A percentile compares a stretch with the other conserved stretches of the same genome.
Evolutionary conservation across 2,329 filamentous ascomycete genomes (phyloP).

Genomic region (Neonectria magnoliae): DNA sequence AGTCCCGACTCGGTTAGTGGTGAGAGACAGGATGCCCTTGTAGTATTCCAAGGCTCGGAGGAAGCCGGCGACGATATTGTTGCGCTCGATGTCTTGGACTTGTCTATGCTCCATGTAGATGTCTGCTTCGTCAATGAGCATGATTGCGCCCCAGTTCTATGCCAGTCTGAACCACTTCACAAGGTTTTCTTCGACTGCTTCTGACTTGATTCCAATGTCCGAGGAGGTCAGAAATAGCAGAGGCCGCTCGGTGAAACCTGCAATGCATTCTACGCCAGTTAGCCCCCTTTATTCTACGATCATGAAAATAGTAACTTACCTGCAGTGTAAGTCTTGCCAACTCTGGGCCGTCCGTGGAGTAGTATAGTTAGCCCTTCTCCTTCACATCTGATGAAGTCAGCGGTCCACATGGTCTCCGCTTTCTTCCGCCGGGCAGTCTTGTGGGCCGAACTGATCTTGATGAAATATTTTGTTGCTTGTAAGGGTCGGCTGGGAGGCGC

Average conservation of each 20-base stretch:
- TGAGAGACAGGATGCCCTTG: conserved; percentile 46
- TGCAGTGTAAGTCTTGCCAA: conserved; percentile 44
- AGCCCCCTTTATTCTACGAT: background rate
- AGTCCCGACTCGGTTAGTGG: conserved; percentile 41
- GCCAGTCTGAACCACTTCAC: conserved; percentile 31
- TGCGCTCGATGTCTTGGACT: conserved; percentile 7
- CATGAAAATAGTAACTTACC: conserved; percentile 28
- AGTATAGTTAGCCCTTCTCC: background rate
- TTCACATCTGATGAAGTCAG: background rate
- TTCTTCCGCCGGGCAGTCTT: background rate
- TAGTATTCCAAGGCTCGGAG: conserved; percentile 44
- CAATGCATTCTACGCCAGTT: conserved; percentile 45
- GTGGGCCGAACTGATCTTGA: background rate
- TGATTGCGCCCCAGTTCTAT: conserved; percentile 39
- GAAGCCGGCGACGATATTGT: conserved; percentile 34
- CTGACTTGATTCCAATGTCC: conserved; percentile 33
- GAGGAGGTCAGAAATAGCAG: conserved; percentile 45
- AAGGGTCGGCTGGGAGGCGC: background rate
- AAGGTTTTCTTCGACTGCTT: conserved; percentile 28
- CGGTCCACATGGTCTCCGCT: background rate
- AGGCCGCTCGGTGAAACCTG: conserved; percentile 43
- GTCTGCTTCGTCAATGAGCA: conserved; percentile 44
- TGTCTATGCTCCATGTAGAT: conserved; percentile 27
- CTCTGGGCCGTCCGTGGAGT: conserved; percentile 35
- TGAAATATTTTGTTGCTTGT: background rate